Percentiles rank a stretch among this genome's conserved stretches.
Conservation (phyloP, 257 asterid genomes). For the Cinchona pubescens region DNA sequence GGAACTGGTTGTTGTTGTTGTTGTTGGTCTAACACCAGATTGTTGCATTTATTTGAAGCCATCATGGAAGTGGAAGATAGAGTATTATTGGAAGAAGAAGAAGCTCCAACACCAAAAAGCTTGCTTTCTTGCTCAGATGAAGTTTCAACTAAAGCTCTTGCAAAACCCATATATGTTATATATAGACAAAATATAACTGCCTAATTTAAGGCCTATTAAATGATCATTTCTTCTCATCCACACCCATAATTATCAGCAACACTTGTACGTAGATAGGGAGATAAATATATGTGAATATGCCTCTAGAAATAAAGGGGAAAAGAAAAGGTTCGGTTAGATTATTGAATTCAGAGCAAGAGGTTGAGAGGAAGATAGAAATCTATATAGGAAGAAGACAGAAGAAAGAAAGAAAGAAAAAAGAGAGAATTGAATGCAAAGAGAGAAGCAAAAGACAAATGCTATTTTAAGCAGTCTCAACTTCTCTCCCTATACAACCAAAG, state of each 20-base stretch:
- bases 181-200: too few species aligned
- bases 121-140: slow-evolving; percentile 13
- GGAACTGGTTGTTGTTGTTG: not conserved
- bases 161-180: slow-evolving; percentile 28
- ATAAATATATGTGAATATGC: not conserved
- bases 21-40: slow-evolving; percentile 6
- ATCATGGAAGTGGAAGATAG: slow-evolving; percentile 16
- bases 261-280: not conserved
- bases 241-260: not conserved
- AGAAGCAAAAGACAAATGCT: slow-evolving; percentile 26
- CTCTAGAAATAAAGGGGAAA: not conserved
- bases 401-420: not conserved
- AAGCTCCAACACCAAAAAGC: slow-evolving; percentile 9
- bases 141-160: slow-evolving; percentile 10
- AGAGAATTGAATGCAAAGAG: slow-evolving; percentile 19
- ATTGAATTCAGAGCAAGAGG: not conserved
- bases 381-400: not conserved
- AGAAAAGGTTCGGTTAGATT: not conserved
- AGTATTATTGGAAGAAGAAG: not conserved
- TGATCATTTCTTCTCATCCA: slow-evolving; percentile 6
- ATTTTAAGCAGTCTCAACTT: slow-evolving; percentile 19
- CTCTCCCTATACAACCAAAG: not conserved
- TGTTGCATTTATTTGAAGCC: slow-evolving; percentile 21
- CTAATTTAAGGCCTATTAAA: not conserved
- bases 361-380: not conserved